Conservation (phyloP, 129 eudicot genomes). For the Kitagawia praeruptora region DNA sequence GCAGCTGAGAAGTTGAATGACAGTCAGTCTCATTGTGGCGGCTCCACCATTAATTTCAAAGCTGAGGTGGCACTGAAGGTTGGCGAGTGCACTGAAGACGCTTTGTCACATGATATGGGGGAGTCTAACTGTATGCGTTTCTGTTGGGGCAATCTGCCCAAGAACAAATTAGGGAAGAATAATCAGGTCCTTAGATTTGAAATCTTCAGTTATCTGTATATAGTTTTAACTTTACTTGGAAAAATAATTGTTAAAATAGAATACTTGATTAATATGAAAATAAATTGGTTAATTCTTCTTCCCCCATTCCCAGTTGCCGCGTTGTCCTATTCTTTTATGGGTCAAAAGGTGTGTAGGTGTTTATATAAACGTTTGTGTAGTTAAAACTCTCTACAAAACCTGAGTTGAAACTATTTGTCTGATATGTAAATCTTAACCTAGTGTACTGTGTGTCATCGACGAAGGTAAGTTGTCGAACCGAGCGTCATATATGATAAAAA, state of each 20-base stretch:
- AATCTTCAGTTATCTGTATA: neutral
- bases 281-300: neutral
- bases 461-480: too few species aligned
- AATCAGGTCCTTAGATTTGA: neutral
- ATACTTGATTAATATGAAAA: neutral
- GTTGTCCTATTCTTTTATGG: neutral
- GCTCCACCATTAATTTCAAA: slow-evolving; percentile 39
- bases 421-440: neutral
- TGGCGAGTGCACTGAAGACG: slow-evolving; percentile 44
- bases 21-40: slow-evolving; percentile 19
- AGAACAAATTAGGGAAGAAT: neutral
- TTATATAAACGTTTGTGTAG: neutral
- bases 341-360: neutral
- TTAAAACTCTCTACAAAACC: neutral
- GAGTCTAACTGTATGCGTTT: slow-evolving; percentile 17
- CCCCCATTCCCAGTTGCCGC: neutral
- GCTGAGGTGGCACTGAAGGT: slow-evolving; percentile 43
- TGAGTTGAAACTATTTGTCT: neutral
- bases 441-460: too few species aligned
- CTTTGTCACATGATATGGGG: slow-evolving; percentile 33
- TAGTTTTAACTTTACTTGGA: neutral
- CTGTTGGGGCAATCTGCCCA: neutral
- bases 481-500: too few species aligned
- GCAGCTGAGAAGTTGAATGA: slow-evolving; percentile 8
- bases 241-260: neutral